Percentiles rank a stretch among this genome's conserved stretches.
Conservation (phyloP, 176 grass and related monocot species). For the Oryza nivara region DNA sequence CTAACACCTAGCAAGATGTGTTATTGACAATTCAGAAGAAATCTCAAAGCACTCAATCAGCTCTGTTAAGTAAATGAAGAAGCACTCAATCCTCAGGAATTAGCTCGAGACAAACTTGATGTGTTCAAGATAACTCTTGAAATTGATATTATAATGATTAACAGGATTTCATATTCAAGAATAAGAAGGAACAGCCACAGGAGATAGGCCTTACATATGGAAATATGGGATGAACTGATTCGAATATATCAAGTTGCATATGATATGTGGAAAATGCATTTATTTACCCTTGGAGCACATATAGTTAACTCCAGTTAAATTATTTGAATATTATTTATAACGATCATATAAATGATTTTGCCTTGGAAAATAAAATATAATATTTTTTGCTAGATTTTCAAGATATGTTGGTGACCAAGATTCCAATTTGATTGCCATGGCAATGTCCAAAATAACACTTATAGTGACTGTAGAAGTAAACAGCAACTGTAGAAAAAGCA, state of each 20-base stretch:
- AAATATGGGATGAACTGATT: neutral
- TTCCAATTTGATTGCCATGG: neutral
- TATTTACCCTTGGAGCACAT: constrained; percentile 15
- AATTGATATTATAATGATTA: neutral
- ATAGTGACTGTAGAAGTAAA: neutral
- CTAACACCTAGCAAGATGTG: constrained; percentile 10
- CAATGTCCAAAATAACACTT: constrained; percentile 5
- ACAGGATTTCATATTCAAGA: neutral
- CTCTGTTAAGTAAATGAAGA: neutral
- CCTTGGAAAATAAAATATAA: neutral
- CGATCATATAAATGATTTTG: constrained; percentile 24
- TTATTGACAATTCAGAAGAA: neutral
- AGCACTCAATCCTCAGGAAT: neutral
- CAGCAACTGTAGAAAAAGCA: constrained; percentile 13
- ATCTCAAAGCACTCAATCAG: neutral
- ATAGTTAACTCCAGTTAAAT: neutral
- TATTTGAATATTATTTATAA: neutral
- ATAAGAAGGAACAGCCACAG: neutral
- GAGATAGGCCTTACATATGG: neutral
- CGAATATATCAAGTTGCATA: neutral
- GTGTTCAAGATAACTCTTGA: constrained; percentile 1
- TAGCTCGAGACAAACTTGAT: neutral
- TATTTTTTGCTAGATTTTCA: neutral
- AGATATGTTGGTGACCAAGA: constrained; percentile 24
- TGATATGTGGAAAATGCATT: constrained; percentile 3